These are phyloP conservation scores for Trichoderma sp. DNA, from an alignment of 2,329 filamentous ascomycete genomes.

Conservation along the genomic window DNA sequence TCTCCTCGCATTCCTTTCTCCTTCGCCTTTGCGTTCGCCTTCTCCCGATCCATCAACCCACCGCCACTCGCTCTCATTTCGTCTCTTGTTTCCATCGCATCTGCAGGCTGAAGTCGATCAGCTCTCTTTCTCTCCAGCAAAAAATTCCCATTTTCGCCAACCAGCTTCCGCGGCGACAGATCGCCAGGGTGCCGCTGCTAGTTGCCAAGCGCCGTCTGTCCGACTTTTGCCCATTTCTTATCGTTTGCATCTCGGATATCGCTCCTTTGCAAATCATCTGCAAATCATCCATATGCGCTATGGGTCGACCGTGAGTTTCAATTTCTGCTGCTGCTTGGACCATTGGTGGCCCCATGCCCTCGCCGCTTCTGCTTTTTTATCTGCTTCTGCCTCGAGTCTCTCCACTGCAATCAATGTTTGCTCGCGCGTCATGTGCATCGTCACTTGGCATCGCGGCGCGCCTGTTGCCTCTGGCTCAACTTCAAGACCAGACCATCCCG, in stretches of 20 bases:
- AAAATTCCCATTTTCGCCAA: background rate
- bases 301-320: constrained; percentile 23
- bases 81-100: background rate
- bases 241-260: background rate
- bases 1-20: background rate
- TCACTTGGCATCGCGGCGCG: background rate
- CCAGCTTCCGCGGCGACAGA: background rate
- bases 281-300: constrained; percentile 2
- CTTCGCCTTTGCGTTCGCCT: background rate
- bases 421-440: background rate
- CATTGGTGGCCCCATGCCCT: background rate
- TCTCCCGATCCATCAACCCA: background rate
- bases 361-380: background rate
- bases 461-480: background rate
- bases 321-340: background rate
- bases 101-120: background rate
- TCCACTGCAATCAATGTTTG: background rate
- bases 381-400: background rate
- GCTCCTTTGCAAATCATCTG: background rate
- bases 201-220: background rate
- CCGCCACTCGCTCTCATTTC: background rate
- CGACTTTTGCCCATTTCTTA: background rate
- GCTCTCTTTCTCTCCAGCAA: background rate
- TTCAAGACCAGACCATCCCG: background rate
- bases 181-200: background rate